Conservation (phyloP, 495 filamentous ascomycete species). For the Neurospora sp. region DNA sequence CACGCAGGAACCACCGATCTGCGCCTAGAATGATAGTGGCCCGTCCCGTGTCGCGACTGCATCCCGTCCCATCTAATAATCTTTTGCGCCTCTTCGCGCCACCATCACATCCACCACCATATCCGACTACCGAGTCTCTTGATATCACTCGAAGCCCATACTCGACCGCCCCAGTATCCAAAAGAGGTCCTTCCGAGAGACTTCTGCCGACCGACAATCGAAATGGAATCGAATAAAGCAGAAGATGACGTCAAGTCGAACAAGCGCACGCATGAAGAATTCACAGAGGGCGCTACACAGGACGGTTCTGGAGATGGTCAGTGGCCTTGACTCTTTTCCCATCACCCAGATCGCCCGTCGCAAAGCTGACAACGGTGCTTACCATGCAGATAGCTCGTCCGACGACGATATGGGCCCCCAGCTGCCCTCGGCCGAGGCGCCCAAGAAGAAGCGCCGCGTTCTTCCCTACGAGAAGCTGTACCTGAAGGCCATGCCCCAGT, state of each 20-base stretch:
- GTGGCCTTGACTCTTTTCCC: neutral
- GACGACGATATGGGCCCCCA: slow-evolving; percentile 94
- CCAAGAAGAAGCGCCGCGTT: slow-evolving; percentile 84
- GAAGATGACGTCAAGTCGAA: slow-evolving; percentile 27
- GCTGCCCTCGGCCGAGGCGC: slow-evolving; percentile 58
- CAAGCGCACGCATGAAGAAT: slow-evolving; percentile 39
- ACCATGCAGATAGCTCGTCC: slow-evolving; percentile 53
- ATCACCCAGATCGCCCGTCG: neutral
- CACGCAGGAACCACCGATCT: neutral
- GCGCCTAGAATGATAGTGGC: neutral
- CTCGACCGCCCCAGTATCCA: too few relatives aligned
- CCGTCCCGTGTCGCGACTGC: neutral
- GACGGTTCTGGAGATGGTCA: slow-evolving; percentile 29
- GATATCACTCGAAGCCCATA: too few relatives aligned
- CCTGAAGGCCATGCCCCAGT: slow-evolving; percentile 76
- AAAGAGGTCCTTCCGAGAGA: neutral
- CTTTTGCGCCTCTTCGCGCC: neutral
- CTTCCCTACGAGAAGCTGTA: slow-evolving; percentile 94
- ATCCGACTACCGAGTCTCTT: neutral
- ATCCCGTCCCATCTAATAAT: neutral
- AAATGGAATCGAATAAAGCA: slow-evolving; percentile 13
- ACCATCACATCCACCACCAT: neutral
- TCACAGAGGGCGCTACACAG: slow-evolving; percentile 15
- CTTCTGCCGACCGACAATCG: neutral
- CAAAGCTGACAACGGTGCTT: slow-evolving; percentile 6